Evolutionary conservation across 345 rosid genomes (phyloP).

Genomic region (Salix udensis): DNA sequence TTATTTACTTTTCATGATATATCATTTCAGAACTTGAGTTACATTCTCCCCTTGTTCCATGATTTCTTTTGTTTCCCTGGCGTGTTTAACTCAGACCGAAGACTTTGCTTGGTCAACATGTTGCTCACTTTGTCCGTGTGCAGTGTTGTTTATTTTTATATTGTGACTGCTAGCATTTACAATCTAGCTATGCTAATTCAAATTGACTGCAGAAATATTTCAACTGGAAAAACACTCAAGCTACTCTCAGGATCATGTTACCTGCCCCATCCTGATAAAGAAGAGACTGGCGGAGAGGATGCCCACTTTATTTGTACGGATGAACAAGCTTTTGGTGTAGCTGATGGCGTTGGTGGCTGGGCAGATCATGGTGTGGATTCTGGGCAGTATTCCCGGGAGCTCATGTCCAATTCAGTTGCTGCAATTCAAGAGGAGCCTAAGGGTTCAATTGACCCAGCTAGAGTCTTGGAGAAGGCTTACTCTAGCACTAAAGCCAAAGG

Average conservation of each 20-base stretch:
- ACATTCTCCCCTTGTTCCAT: background rate
- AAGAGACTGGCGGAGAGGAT: conserved; percentile 99
- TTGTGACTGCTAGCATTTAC: background rate
- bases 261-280: conserved; percentile 98
- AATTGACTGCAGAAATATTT: conserved; percentile 37
- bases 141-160: background rate
- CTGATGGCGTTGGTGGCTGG: conserved; percentile 99
- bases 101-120: background rate
- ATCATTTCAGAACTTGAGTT: background rate
- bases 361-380: conserved; percentile 87
- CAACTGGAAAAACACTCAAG: conserved; percentile 51
- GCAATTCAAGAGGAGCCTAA: conserved; percentile 85
- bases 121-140: background rate
- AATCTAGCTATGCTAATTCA: background rate
- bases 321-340: conserved; percentile 87
- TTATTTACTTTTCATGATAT: background rate
- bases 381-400: conserved; percentile 81
- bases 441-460: conserved; percentile 76
- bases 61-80: background rate
- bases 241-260: conserved; percentile 85
- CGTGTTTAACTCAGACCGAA: background rate
- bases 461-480: conserved; percentile 90
- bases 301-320: conserved; percentile 87
- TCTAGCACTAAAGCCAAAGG: conserved; percentile 84
- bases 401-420: conserved; percentile 81